phyloP scores from a whole-genome alignment of 2,329 filamentous ascomycete genomes.

The Xylariaceae sp. region DNA sequence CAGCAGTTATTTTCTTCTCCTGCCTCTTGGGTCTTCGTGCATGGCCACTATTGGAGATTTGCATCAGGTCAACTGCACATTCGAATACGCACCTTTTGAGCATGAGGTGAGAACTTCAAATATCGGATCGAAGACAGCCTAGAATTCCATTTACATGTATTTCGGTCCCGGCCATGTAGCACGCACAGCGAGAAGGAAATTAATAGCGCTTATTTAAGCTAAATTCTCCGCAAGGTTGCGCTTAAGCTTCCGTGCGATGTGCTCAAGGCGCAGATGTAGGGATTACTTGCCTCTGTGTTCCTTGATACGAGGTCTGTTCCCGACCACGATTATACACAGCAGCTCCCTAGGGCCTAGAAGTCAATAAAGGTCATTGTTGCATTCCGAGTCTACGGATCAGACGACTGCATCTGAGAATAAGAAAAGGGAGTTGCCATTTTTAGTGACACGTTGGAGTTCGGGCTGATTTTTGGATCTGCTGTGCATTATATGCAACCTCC shows the following conservation, averaged over 20 bases:
- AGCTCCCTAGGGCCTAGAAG: neutral
- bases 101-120: neutral
- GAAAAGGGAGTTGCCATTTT: neutral
- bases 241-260: neutral
- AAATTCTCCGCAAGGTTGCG: neutral
- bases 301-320: neutral
- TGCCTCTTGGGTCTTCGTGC: no score
- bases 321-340: neutral
- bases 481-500: slow-evolving; percentile 6
- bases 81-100: neutral
- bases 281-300: neutral
- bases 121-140: neutral
- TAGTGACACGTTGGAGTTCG: slow-evolving; percentile 9
- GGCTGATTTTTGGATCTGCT: slow-evolving; percentile 1
- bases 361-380: neutral
- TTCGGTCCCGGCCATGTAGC: slow-evolving; percentile 17
- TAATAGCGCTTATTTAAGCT: neutral
- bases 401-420: neutral
- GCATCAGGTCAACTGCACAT: no score
- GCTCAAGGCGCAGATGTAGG: neutral
- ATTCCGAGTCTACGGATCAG: slow-evolving; percentile 3
- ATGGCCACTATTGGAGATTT: no score
- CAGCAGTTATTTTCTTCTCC: neutral
- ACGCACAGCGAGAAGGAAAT: neutral
- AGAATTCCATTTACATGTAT: neutral